Percentiles rank a stretch among this genome's conserved stretches.
Conservation (phyloP, 2,329 filamentous ascomycete species). For the Calonectria fujianensis region DNA sequence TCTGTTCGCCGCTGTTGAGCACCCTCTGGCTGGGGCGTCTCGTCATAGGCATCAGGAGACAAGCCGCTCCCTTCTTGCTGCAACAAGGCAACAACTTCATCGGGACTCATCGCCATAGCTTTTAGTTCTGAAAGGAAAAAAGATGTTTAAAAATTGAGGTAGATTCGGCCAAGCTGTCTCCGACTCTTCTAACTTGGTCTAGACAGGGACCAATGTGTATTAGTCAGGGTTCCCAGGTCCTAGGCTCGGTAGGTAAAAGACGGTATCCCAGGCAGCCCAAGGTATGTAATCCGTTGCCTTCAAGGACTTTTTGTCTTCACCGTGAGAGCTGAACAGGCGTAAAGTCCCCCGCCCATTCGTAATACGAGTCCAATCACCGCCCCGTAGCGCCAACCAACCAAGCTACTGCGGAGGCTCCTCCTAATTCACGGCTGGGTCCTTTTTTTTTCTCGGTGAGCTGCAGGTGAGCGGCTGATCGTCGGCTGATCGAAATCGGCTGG, state of each 20-base stretch:
- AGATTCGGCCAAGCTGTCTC: constrained; percentile 6
- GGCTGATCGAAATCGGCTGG: constrained; percentile 46
- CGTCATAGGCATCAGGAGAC: constrained; percentile 54
- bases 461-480: constrained; percentile 52
- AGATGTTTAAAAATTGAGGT: constrained; percentile 4
- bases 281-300: constrained; percentile 14
- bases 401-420: constrained; percentile 13
- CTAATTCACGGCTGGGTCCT: background rate
- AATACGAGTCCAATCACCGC: constrained; percentile 31
- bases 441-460: constrained; percentile 34
- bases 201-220: constrained; percentile 24
- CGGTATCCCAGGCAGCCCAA: background rate
- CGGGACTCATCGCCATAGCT: constrained; percentile 57
- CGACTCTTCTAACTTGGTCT: constrained; percentile 14
- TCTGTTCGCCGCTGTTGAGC: constrained; percentile 52
- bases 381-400: constrained; percentile 26
- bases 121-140: background rate
- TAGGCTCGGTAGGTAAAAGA: constrained; percentile 1
- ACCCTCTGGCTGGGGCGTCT: constrained; percentile 51
- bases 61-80: constrained; percentile 57
- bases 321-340: constrained; percentile 6
- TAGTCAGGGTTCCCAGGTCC: constrained; percentile 38
- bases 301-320: constrained; percentile 2
- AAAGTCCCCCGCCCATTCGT: constrained; percentile 24
- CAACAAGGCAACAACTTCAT: constrained; percentile 63